Base-by-base conservation (phyloP, 1,284 basidiomycete genomes). In the Pyrrhoderma noxium region DNA sequence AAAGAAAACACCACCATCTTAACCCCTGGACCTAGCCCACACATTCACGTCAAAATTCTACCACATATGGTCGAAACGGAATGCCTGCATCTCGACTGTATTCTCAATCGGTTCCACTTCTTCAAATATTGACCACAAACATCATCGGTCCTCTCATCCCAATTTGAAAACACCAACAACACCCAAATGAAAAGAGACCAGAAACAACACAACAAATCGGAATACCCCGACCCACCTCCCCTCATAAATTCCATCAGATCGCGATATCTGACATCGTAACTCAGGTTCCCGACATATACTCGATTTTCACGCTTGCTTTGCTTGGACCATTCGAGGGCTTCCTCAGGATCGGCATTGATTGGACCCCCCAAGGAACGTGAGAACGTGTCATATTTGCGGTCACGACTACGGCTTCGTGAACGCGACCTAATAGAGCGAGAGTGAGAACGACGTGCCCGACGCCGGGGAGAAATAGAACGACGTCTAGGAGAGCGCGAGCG, bases 211-310 rank as follows among this genome's bases (percentile, higher is more conserved):
- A 57, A 52, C 53, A 48, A 52, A 52, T 50, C 46, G 25, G 45
- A 50, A 78, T 76, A 76, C 81, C 80, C 80, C 81, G 72, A 94
- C 93, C 85, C 89, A 96, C 93, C 93, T 93, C 90, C 89, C 83
- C 87, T 80, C 91, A 95, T 94, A 67, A 94, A 95, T 83, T 93
- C 89, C 80, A 93, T 92, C 72, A 98, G 78, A 75, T 96, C 93
- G 71, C 89, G 84, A 75, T 94, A 96, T 73, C 89, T 94, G 81
- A 93, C 90, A 69, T 94, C 90, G 77, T 96, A 98, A 66, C 87
- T 89, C 70, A 98, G 81, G 70, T 98, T 98, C 65, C 94, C 95
- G 67, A 98, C 92, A 65, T 99, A 98, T 62, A 98, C 92, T 59
- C 95, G 80, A 71, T 97, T 94, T 76, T 98, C 93, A 75, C 92